Percentiles rank a stretch among this genome's conserved stretches.
These are phyloP conservation scores for Xylogone sp. DNA, from an alignment of 2,329 filamentous ascomycete genomes.

Conservation along the genomic window DNA sequence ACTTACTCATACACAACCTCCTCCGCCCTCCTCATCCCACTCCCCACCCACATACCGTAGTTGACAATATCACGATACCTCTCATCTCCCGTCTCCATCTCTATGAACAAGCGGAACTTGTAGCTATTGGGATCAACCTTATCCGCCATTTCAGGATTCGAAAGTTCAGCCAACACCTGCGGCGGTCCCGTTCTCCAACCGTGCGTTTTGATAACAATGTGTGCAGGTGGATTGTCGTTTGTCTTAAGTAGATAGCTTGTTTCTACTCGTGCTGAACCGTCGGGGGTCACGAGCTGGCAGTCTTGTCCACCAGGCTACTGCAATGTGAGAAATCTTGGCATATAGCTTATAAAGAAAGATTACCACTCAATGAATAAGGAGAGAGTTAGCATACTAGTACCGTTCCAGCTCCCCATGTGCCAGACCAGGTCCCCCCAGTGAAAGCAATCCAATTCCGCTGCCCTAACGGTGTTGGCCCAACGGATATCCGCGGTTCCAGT, in stretches of 20 bases:
- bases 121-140: conserved; percentile 31
- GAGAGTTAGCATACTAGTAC: conserved; percentile 29
- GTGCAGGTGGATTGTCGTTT: conserved; percentile 41
- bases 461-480: conserved; percentile 37
- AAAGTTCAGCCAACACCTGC: conserved; percentile 26
- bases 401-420: conserved; percentile 44
- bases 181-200: conserved; percentile 45
- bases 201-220: conserved; percentile 42
- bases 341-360: neutral
- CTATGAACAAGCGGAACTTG: conserved; percentile 45
- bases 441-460: conserved; percentile 48
- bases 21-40: conserved; percentile 42
- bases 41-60: conserved; percentile 46
- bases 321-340: conserved; percentile 1
- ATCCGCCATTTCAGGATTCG: conserved; percentile 21
- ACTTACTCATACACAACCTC: conserved; percentile 44
- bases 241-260: conserved; percentile 47
- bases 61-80: conserved; percentile 46
- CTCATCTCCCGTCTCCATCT: conserved; percentile 46
- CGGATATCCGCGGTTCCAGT: conserved; percentile 38
- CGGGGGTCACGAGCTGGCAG: conserved; percentile 27
- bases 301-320: conserved; percentile 33
- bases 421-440: conserved; percentile 43
- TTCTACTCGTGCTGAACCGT: conserved; percentile 33
- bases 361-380: neutral